Percentiles rank a stretch among this genome's conserved stretches.
Conservation (phyloP, 2,329 filamentous ascomycete species). For the Sporothrix protearum region DNA sequence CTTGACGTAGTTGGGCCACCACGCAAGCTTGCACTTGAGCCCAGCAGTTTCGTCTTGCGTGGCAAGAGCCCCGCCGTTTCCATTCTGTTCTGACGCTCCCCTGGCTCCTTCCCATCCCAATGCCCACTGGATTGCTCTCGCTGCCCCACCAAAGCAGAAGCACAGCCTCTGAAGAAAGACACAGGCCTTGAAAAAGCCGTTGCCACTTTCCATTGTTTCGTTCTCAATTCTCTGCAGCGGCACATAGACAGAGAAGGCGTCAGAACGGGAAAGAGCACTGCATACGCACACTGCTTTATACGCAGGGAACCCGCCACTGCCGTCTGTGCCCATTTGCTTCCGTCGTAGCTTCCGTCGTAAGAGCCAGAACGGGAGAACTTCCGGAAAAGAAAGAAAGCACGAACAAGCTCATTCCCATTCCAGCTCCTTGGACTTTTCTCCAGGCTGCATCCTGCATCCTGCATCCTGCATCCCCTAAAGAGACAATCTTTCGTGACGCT, state of each 20-base stretch:
- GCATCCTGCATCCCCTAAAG: constrained; percentile 8
- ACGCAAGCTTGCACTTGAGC: neutral
- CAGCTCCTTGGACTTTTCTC: neutral
- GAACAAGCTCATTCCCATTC: neutral
- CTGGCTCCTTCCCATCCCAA: neutral
- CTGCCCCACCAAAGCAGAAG: constrained; percentile 20
- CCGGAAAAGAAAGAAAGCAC: neutral
- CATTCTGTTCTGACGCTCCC: neutral
- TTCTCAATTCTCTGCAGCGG: neutral
- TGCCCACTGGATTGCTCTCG: neutral
- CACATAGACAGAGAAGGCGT: no score
- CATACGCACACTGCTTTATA: neutral
- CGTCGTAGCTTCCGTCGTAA: constrained; percentile 2
- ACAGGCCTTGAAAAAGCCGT: neutral
- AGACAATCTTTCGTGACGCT: constrained; percentile 2
- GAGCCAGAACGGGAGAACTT: neutral
- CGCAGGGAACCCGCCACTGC: neutral
- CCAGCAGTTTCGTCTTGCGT: constrained; percentile 5
- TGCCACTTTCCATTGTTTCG: neutral
- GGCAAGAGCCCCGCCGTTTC: constrained; percentile 19
- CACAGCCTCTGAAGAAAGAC: constrained; percentile 10
- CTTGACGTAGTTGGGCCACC: constrained; percentile 10
- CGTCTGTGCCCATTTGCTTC: neutral
- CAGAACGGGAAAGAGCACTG: neutral
- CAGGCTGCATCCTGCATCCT: no score